Evolutionary conservation across 2,329 filamentous ascomycete species (phyloP), one percentile per base, ranked within the genome.

Genomic region (Dichotomopilus funicola): DNA sequence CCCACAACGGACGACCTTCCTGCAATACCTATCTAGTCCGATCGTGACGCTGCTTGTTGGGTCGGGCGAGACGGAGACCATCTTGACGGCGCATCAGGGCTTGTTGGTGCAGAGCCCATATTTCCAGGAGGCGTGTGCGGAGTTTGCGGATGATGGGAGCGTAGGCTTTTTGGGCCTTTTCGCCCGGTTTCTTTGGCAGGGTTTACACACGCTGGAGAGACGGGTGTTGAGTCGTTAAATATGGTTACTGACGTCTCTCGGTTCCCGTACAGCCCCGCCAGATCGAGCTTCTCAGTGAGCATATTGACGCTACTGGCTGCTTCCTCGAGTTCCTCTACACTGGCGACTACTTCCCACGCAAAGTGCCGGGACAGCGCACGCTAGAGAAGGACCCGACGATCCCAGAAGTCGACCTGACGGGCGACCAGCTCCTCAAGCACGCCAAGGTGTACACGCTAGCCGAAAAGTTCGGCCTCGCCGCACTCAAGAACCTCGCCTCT

Each of bases 381-480:
- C 82, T 95, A 46, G 89, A 95, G 67, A 69, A 77, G 53, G 87
- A 92, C 67, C 80, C 86, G 0, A 72, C 78, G 6, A 70, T 83
- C 10, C 87, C 87, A 3, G 69, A 73, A 0, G 76, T 89, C 55
- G 91, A 96, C 72, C 79, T 89, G 68, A 82, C 81, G n/a, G 91
- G 91, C 62, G 80, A 86, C 11, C 88, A 92, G 67, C 84, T 96
- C 13, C 83, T 96, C 59, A 89, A 88, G 66, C 91, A 96, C 70
- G 91, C 91, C 27, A 87, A 88, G 61, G 82, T 96, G 61, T 96
- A 96, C 76, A 96, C 89, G 0, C 78, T 96, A 31, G 91, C 89
- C 31, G 87, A 91, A 65, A 90, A 87, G 71, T 85, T 94, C 59
- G 80, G 83, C 42, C 73, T 90, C 48, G 72, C 77, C 0, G 75